Percentiles rank a stretch among this genome's conserved stretches.
Conservation (phyloP, 495 filamentous ascomycete species). For the Penicillium nucicola region DNA sequence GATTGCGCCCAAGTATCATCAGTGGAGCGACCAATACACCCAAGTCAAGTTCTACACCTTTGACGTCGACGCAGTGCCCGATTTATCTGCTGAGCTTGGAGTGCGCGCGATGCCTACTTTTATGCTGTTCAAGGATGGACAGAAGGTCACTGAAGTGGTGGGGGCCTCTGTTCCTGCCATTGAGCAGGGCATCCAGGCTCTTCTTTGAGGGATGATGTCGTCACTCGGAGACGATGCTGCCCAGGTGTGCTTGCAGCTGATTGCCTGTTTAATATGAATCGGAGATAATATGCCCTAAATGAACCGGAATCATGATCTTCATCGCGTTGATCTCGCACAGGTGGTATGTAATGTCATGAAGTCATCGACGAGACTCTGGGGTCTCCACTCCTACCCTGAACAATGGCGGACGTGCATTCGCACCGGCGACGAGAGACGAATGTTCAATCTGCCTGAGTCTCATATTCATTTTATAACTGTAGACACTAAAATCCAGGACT, state of each 20-base stretch:
- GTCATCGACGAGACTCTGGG: not conserved
- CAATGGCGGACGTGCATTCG: no score
- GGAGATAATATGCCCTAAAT: no score
- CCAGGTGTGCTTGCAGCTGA: no score
- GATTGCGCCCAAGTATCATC: conserved; percentile 68
- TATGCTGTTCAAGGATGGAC: conserved; percentile 69
- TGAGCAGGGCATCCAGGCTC: conserved; percentile 7
- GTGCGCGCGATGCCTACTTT: conserved; percentile 92
- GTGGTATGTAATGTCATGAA: not conserved
- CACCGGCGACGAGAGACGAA: no score
- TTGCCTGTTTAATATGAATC: no score
- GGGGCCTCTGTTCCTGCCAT: conserved; percentile 60
- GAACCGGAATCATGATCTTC: no score
- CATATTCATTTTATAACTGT: no score
- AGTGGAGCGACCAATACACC: conserved; percentile 52
- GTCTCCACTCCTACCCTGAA: no score
- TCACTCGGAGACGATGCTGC: no score
- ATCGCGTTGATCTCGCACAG: no score
- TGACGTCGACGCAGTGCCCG: conserved; percentile 75
- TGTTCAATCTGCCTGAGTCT: no score
- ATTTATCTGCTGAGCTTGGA: conserved; percentile 69
- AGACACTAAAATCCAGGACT: no score
- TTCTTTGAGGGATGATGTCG: not conserved
- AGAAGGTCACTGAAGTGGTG: conserved; percentile 60
- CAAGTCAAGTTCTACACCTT: conserved; percentile 76